phyloP scores from a whole-genome alignment of 2,329 filamentous ascomycete genomes.

The Fusarium devonianum region DNA sequence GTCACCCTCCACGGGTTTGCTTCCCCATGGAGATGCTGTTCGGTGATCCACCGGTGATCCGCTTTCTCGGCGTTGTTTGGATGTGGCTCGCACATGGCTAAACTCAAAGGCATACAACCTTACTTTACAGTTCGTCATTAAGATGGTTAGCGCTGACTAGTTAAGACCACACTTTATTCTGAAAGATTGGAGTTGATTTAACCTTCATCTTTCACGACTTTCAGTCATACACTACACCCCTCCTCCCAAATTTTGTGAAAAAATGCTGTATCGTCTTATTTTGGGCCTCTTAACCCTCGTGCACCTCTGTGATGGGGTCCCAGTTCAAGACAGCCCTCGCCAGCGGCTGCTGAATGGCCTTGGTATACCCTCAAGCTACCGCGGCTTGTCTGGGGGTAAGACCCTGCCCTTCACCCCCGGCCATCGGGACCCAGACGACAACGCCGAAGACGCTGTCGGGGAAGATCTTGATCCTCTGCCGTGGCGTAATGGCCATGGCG shows the following conservation, averaged over 20 bases:
- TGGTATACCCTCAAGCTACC: slow-evolving; percentile 54
- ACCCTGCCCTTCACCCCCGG: slow-evolving; percentile 65
- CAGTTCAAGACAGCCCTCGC: slow-evolving; percentile 58
- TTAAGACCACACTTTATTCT: too few relatives aligned
- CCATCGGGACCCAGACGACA: slow-evolving; percentile 67
- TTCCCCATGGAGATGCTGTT: slow-evolving; percentile 16
- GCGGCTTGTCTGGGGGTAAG: slow-evolving; percentile 43
- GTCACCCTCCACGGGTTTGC: slow-evolving; percentile 18
- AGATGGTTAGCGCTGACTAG: too few relatives aligned
- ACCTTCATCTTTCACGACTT: too few relatives aligned
- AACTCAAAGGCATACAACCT: too few relatives aligned
- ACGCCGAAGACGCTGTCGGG: slow-evolving; percentile 66
- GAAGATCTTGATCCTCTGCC: slow-evolving; percentile 70
- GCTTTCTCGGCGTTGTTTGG: slow-evolving; percentile 27
- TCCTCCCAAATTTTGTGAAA: too few relatives aligned
- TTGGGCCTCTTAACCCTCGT: slow-evolving; percentile 24
- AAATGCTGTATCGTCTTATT: slow-evolving; percentile 26
- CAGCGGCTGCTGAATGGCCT: slow-evolving; percentile 61
- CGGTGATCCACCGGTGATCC: slow-evolving; percentile 29
- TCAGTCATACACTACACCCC: too few relatives aligned
- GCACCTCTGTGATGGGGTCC: slow-evolving; percentile 28
- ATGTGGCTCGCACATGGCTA: too few relatives aligned
- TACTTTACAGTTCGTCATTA: too few relatives aligned
- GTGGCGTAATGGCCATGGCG: slow-evolving; percentile 68
- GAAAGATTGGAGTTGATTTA: too few relatives aligned